phyloP scores from a whole-genome alignment of 441 rosid genomes.

The Rhodomyrtus psidioides region DNA sequence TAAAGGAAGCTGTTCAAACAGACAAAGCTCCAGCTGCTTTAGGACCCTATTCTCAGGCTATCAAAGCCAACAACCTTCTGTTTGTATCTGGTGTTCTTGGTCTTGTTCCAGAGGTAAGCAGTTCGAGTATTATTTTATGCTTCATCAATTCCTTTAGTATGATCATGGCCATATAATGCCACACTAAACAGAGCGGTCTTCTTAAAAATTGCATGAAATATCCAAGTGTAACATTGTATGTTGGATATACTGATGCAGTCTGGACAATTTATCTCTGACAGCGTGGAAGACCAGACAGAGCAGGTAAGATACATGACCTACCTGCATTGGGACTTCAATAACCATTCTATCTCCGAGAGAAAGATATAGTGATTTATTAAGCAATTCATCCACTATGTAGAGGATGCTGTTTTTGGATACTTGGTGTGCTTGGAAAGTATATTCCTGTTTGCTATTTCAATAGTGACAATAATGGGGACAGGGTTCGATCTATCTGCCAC shows the following conservation, averaged over 20 bases:
- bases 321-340: neutral
- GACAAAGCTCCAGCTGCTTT: constrained; percentile 91
- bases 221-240: neutral
- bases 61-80: constrained; percentile 68
- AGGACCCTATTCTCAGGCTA: constrained; percentile 95
- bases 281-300: constrained; percentile 73
- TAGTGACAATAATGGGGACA: neutral
- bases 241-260: constrained; percentile 33
- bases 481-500: neutral
- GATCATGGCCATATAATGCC: neutral
- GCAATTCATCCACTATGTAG: neutral
- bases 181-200: neutral
- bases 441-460: neutral
- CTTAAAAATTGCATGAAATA: neutral
- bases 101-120: constrained; percentile 76
- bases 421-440: neutral
- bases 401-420: neutral
- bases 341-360: neutral
- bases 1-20: constrained; percentile 64
- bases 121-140: neutral
- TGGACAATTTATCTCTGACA: constrained; percentile 62
- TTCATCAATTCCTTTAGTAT: neutral
- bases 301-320: constrained; percentile 40
- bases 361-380: neutral
- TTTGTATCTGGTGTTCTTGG: constrained; percentile 87